These are phyloP conservation scores for Lantana camara DNA, from an alignment of 257 asterid genomes.

Conservation along the genomic window DNA sequence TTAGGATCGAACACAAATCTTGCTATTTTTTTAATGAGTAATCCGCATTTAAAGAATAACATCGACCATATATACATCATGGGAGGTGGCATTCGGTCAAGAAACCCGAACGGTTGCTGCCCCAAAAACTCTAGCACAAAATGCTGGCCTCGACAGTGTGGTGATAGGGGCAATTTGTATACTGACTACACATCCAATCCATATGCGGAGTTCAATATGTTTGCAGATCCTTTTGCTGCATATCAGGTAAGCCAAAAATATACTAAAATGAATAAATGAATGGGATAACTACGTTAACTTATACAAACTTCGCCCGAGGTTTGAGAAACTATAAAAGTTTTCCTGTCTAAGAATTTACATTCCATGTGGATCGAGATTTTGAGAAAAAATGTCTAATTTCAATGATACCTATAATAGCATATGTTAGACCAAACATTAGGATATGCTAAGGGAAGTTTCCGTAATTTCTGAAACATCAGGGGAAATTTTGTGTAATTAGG, in stretches of 20 bases:
- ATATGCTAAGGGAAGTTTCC: too few species aligned
- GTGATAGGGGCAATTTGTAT: constrained; percentile 70
- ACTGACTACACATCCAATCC: constrained; percentile 72
- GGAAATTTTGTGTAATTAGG: too few species aligned
- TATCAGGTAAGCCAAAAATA: constrained; percentile 62
- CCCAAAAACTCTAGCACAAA: constrained; percentile 50
- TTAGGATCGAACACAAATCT: constrained; percentile 66
- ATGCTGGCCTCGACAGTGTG: constrained; percentile 69
- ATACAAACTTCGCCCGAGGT: too few species aligned
- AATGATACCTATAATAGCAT: too few species aligned
- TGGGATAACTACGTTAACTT: too few species aligned
- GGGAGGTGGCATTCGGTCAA: constrained; percentile 85
- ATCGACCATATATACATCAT: constrained; percentile 69
- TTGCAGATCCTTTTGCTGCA: constrained; percentile 91
- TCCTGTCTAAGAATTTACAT: too few species aligned
- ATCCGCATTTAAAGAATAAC: constrained; percentile 74
- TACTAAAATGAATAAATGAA: too few species aligned
- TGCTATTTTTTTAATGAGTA: constrained; percentile 67
- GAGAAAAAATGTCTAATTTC: too few species aligned
- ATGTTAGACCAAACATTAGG: too few species aligned
- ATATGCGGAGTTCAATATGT: constrained; percentile 80
- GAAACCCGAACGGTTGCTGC: constrained; percentile 78
- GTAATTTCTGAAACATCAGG: too few species aligned
- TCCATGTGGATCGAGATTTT: too few species aligned
- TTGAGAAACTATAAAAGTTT: too few species aligned